These are phyloP conservation scores for Penicillium polonicum DNA, from an alignment of 2,329 filamentous ascomycete genomes.

Conservation along the genomic window DNA sequence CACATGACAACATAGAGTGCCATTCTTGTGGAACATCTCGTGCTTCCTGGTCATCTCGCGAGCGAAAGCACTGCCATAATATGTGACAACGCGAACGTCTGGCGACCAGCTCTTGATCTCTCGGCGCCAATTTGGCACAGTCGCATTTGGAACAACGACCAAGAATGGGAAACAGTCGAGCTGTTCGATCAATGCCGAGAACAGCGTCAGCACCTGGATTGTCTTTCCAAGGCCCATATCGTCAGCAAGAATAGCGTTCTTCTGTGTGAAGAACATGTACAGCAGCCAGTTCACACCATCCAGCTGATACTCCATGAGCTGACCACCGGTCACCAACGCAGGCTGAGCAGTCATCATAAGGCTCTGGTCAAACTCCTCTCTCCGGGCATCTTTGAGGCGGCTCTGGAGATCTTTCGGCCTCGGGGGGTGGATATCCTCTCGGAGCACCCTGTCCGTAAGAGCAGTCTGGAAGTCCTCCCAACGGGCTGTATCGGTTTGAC, in stretches of 20 bases:
- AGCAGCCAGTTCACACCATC: slow-evolving; percentile 95
- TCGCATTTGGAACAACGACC: slow-evolving; percentile 90
- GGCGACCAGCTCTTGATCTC: slow-evolving; percentile 95
- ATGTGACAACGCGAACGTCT: slow-evolving; percentile 81
- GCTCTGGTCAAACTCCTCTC: slow-evolving; percentile 62
- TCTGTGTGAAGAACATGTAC: slow-evolving; percentile 77
- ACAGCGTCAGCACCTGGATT: slow-evolving; percentile 82
- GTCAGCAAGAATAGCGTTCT: slow-evolving; percentile 89
- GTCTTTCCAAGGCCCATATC: slow-evolving; percentile 99
- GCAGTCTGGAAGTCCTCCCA: slow-evolving; percentile 80
- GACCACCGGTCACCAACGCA: slow-evolving; percentile 67
- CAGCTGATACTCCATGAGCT: slow-evolving; percentile 89
- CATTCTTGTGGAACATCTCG: slow-evolving; percentile 71
- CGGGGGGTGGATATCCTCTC: slow-evolving; percentile 68
- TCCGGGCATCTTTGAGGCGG: slow-evolving; percentile 67
- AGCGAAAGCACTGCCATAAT: slow-evolving; percentile 74
- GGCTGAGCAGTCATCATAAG: slow-evolving; percentile 73
- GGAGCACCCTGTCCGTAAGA: slow-evolving; percentile 81
- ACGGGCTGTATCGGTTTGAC: slow-evolving; percentile 57
- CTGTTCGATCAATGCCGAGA: slow-evolving; percentile 70
- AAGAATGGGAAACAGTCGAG: slow-evolving; percentile 85
- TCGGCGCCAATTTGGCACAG: slow-evolving; percentile 94
- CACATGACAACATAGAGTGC: slow-evolving; percentile 78
- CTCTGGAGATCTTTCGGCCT: slow-evolving; percentile 58
- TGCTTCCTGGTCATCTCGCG: slow-evolving; percentile 76